These are phyloP conservation scores for Penstemon eatonii DNA, from an alignment of 257 asterid genomes.

Conservation along the genomic window DNA sequence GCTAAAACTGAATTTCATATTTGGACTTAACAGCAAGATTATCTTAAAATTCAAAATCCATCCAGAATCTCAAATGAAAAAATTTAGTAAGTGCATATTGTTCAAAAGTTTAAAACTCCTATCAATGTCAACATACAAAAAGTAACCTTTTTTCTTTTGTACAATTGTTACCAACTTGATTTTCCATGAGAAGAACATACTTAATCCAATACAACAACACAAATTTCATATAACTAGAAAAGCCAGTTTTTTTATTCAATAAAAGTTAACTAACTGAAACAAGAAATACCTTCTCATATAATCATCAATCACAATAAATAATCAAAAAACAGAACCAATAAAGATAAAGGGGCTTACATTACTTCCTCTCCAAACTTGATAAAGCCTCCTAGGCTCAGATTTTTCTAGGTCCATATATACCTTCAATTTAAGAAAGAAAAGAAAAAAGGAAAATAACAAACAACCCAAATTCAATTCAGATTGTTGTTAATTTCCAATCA, in stretches of 20 bases:
- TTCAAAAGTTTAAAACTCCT: not conserved
- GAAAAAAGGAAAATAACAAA: constrained; percentile 5
- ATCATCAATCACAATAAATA: constrained; percentile 9
- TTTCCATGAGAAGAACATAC: not conserved
- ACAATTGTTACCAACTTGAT: constrained; percentile 2
- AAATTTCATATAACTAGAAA: not conserved
- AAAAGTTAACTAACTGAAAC: constrained; percentile 1
- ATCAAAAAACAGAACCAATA: constrained; percentile 1
- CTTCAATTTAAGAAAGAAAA: constrained; percentile 1
- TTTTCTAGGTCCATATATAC: constrained; percentile 51
- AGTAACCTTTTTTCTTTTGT: not conserved
- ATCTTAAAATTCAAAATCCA: not conserved
- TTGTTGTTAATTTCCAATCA: constrained; percentile 4
- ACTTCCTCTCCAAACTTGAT: constrained; percentile 79
- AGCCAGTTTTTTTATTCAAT: not conserved
- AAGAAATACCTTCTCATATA: constrained; percentile 19
- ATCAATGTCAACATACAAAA: not conserved
- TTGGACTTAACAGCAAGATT: not conserved
- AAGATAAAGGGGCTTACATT: constrained; percentile 52
- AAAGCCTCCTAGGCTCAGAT: constrained; percentile 55
- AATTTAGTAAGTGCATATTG: not conserved
- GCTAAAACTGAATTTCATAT: too few species aligned
- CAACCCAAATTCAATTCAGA: constrained; percentile 30
- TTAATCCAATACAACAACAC: not conserved
- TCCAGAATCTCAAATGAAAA: not conserved